A percentile compares a stretch with the other conserved stretches of the same genome.
Conservation (phyloP, 805 yeast species). For the Candida insectalens region DNA sequence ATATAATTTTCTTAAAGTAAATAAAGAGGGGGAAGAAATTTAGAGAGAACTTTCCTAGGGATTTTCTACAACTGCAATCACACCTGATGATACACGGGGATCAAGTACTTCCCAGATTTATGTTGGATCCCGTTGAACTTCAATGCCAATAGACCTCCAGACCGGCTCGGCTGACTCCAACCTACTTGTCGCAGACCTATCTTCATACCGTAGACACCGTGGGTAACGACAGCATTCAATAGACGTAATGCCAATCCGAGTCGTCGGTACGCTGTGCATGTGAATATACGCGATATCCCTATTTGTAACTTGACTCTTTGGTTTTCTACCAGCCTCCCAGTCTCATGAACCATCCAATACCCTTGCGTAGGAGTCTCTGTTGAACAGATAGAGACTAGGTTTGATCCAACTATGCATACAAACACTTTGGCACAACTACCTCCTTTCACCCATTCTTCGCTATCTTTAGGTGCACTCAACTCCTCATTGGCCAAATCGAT, state of each 20-base stretch:
- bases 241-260: constrained; percentile 37
- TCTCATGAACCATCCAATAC: constrained; percentile 50
- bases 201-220: constrained; percentile 37
- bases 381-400: constrained; percentile 47
- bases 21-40: neutral
- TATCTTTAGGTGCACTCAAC: constrained; percentile 42
- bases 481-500: constrained; percentile 48
- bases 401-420: constrained; percentile 27
- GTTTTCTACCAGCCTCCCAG: constrained; percentile 39
- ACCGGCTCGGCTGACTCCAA: constrained; percentile 62
- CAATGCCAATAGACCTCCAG: constrained; percentile 47
- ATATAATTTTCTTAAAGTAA: neutral
- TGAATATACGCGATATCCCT: constrained; percentile 41
- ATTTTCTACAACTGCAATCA: neutral
- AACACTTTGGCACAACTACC: constrained; percentile 33
- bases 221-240: constrained; percentile 30
- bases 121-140: constrained; percentile 44
- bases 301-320: constrained; percentile 28
- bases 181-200: constrained; percentile 36
- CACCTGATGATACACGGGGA: constrained; percentile 32
- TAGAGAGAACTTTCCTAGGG: neutral
- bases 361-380: constrained; percentile 39
- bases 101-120: constrained; percentile 33
- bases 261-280: constrained; percentile 32
- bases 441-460: neutral